Base-by-base conservation (phyloP, 345 rosid species). In the Conringia planisiliqua region DNA sequence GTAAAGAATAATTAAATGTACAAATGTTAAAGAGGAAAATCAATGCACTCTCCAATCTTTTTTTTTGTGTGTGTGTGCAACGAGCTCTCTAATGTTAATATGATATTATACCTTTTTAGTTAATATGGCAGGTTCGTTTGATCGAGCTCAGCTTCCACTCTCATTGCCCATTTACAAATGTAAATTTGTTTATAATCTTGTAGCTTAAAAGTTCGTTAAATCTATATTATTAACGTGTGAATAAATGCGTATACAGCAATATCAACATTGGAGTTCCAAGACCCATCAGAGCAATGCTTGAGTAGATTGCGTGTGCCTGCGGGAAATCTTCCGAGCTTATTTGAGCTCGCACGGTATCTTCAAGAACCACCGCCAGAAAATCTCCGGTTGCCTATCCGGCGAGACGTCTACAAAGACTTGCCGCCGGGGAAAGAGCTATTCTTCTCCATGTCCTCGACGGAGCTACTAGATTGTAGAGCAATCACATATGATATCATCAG, bases 311-410 rank as follows among this genome's bases (percentile, higher is more conserved):
- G 88, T 26, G 81, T 83, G 32, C 86, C 96, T 1, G 89, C 96
- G 0, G 70, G 79, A 12, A 62, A 85, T 18, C 85, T 90, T 38
- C 98, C 98, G 0, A 85, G 69, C 74, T 74, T 92, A 59, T 80
- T 86, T 58, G 99, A 95, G 61, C 96, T 95, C 14, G 79, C 98
- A 4, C 86, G 97, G 85, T 90, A 88, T 72, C 52, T 95, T 12
- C 98, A 86, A 80, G 96, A 95, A 68, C 97, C 98, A 5, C 98
- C 97, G 1, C 96, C 98, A 0, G 97, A 89, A 75, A 88, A 86
- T 64, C 85, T 88, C 7, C 88, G 97, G 10, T 82, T 90, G 66
- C 99, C 98, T 13, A 82, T 95, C 3, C 77, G 97, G 52, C 79
- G 75, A 82, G 99, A 95, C 36, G 91, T 95, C 11, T 92, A 84